Base-by-base conservation (phyloP, 2,329 filamentous ascomycete species). In the Aaosphaeria pasadenensis region DNA sequence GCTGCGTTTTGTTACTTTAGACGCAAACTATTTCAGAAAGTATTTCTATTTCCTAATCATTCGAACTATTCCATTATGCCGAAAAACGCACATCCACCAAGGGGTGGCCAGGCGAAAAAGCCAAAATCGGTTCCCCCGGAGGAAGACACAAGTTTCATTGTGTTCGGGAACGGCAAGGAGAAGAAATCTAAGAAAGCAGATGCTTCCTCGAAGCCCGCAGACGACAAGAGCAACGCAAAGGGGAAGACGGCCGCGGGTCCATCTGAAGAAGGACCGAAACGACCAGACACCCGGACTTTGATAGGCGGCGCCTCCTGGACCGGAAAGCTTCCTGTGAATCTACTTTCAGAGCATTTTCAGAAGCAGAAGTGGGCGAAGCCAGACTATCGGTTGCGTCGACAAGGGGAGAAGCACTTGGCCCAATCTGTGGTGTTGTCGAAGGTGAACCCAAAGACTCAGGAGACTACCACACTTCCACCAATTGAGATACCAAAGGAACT, bases 241-340 rank as follows among this genome's bases (percentile, higher is more conserved):
- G 63, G 61, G 31, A 70, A 72, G 55, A 24, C 17, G 17, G 66
- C 59, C 40, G 71, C 64, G 58, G 59, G 48, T 6, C 31, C 52
- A 29, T 44, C 61, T 30, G 69, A 69, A 44, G 69, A 73, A 43
- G 71, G 67, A 5, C 76, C 75, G n/a, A 84, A 83, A 67, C 83
- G 80, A 58, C 81, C 82, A 38, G 77, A 82, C 43, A 81, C 80
- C 24, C 75, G 81, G 70, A 89, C 95, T 59, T 76, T 99, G 56
- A 95, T 99, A 63, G 94, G 91, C 39, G 94, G 94, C 43, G 84
- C 90, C 49, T 96, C 91, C 58, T 99, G 94, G 94, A 99, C 94
- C 0, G 94, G 94, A 38, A 99, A 99, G 70, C 76, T 99, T 31
- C 94, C 94, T 1, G 88, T 96, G 55, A 96, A 95, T 66, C 80